phyloP scores from a whole-genome alignment of 2,329 filamentous ascomycete genomes.

The Colletotrichum euphorbiae region DNA sequence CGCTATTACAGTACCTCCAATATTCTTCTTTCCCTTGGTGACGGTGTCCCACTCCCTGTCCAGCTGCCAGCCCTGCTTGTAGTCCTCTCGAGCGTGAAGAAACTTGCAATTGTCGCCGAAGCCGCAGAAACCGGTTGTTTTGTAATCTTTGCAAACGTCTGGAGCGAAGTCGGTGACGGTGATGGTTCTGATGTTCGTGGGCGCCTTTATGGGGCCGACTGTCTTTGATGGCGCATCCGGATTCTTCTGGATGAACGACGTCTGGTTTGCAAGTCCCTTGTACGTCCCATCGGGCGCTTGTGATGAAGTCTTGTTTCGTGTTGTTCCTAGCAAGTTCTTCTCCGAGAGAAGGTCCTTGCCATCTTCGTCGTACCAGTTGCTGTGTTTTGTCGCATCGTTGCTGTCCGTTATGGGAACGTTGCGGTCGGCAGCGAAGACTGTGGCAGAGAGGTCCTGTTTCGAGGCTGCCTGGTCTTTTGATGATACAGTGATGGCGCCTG shows the following conservation, averaged over 20 bases:
- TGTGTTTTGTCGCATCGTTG: conserved; percentile 91
- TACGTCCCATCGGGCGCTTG: conserved; percentile 73
- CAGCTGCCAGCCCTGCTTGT: conserved; percentile 94
- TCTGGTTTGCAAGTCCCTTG: conserved; percentile 78
- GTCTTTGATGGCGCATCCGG: conserved; percentile 75
- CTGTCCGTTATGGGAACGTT: conserved; percentile 71
- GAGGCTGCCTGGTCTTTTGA: conserved; percentile 58
- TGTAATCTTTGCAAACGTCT: conserved; percentile 89
- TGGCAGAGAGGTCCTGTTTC: conserved; percentile 59
- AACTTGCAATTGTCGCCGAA: conserved; percentile 83
- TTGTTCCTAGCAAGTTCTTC: conserved; percentile 70
- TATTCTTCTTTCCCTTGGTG: conserved; percentile 75
- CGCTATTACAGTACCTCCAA: conserved; percentile 71
- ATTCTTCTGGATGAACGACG: conserved; percentile 83
- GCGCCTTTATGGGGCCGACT: conserved; percentile 88
- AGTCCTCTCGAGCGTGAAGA: conserved; percentile 79
- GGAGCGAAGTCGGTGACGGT: conserved; percentile 92
- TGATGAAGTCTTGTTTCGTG: conserved; percentile 49
- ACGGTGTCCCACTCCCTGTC: conserved; percentile 93
- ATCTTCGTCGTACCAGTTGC: conserved; percentile 90
- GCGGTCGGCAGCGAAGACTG: conserved; percentile 71
- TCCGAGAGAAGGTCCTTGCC: conserved; percentile 58
- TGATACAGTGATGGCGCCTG: conserved; percentile 73
- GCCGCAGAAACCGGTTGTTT: conserved; percentile 69
- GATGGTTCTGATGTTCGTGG: conserved; percentile 90